Percentiles rank a stretch among this genome's conserved stretches.
These are phyloP conservation scores for Blumeria graminis DNA, from an alignment of 2,329 filamentous ascomycete species.

Conservation along the genomic window DNA sequence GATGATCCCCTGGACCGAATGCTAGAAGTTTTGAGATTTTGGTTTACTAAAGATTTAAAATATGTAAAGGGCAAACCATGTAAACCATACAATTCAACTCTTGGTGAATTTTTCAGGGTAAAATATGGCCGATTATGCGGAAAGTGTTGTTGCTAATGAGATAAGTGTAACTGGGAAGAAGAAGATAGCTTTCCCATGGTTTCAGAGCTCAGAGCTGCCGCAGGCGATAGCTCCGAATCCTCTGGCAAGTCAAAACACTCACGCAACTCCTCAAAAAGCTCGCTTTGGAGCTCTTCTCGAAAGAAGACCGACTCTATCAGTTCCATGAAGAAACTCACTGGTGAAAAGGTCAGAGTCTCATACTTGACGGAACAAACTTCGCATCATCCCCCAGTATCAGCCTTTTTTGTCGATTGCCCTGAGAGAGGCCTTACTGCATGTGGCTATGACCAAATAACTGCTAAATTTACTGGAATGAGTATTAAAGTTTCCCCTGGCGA, in stretches of 20 bases:
- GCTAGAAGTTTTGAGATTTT: conserved; percentile 84
- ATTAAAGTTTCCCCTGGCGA: conserved; percentile 77
- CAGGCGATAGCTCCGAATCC: conserved; percentile 10
- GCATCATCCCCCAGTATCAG: conserved; percentile 90
- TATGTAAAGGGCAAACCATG: conserved; percentile 96
- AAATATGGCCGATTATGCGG: conserved; percentile 12
- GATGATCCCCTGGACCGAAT: conserved; percentile 82
- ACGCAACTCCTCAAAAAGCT: conserved; percentile 7
- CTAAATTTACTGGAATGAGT: conserved; percentile 92
- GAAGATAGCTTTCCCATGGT: conserved; percentile 52
- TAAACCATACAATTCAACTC: conserved; percentile 93
- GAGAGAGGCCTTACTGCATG: conserved; percentile 70
- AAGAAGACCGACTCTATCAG: neutral
- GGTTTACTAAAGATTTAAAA: conserved; percentile 98
- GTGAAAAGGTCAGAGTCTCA: conserved; percentile 55
- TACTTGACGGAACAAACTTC: conserved; percentile 96
- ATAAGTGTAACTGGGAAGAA: conserved; percentile 82
- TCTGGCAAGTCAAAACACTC: conserved; percentile 12
- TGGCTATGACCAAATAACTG: conserved; percentile 87
- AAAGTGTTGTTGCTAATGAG: neutral
- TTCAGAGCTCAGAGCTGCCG: conserved; percentile 6
- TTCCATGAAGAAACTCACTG: conserved; percentile 14
- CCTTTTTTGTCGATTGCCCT: conserved; percentile 81
- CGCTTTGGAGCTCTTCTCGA: conserved; percentile 5
- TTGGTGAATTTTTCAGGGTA: conserved; percentile 93